Evolutionary conservation across 2,329 filamentous ascomycete species (phyloP).

Genomic region (Alternaria angustiovoidea): DNA sequence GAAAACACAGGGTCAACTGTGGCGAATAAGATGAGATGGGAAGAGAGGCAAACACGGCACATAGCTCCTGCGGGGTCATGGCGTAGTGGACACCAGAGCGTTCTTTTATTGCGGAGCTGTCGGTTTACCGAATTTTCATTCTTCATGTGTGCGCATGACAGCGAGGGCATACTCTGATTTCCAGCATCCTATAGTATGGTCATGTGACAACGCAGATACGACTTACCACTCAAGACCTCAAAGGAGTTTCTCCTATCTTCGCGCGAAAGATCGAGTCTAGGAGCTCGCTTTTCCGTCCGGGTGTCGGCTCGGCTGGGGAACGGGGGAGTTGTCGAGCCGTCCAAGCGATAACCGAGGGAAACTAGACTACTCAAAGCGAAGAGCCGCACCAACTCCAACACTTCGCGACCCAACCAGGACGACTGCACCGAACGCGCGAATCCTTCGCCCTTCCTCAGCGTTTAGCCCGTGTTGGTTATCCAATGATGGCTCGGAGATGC

Average conservation of each 20-base stretch:
- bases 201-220: no score
- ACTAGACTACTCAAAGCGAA: background rate
- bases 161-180: no score
- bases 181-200: no score
- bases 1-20: background rate
- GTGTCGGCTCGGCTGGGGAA: background rate
- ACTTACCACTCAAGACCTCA: no score
- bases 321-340: background rate
- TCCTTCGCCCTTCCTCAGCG: background rate
- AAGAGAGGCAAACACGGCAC: background rate
- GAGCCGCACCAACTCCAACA: background rate
- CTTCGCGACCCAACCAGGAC: background rate
- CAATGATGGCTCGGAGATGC: background rate
- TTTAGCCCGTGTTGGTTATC: background rate
- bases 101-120: no score
- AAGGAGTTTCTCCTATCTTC: no score
- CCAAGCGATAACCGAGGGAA: background rate
- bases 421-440: background rate
- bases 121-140: no score
- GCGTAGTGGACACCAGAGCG: no score
- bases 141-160: no score
- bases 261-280: no score
- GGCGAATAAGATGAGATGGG: background rate
- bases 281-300: background rate
- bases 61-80: no score